Evolutionary conservation across 2,329 filamentous ascomycete species (phyloP), one percentile per base, ranked within the genome.

Genomic region (Lanzia echinophila): DNA sequence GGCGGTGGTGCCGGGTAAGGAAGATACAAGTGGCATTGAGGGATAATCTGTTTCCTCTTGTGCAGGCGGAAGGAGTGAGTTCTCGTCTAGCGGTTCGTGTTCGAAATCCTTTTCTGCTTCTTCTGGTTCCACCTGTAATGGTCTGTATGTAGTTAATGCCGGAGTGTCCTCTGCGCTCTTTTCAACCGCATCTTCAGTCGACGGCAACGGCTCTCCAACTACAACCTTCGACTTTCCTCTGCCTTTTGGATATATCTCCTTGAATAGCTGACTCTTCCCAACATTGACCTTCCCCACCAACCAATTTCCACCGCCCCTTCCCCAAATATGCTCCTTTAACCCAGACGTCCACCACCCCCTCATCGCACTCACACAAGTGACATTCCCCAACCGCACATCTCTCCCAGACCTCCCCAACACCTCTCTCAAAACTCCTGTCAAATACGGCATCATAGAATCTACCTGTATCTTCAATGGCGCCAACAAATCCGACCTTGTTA

Each of bases 231-330:
- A 36, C 2, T 64, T 60, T 55, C 66, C 65, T 56, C 71, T 75
- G 77, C 24, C 83, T 84, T 75, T 87, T 92, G 3, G 95, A 92
- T 64, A 91, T 96, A 96, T 83, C 4, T 84, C 81, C 62, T 94
- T 85, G 57, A 97, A 95, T 2, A 99, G 79, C 65, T 87, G 86
- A 63, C 92, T 97, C 72, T 99, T 99, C 22, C 94, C 95, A 2
- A 97, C 95, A 66, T 99, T 99, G 58, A 90, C 90, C 70, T 96
- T 97, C n/a, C 94, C 94, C 2, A 99, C 87, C 76, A 99, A 85
- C 92, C 94, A 99, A 15, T 88, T 86, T 15, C 85, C 94, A 4
- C 92, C 92, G 3, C 90, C 90, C 47, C 88, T 81, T 42, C 83
- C 73, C 79, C 84, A 91, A 45, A 99, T 90, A 46, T 91, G 86